phyloP scores from a whole-genome alignment of 441 rosid genomes.

The Melastoma candidum region DNA sequence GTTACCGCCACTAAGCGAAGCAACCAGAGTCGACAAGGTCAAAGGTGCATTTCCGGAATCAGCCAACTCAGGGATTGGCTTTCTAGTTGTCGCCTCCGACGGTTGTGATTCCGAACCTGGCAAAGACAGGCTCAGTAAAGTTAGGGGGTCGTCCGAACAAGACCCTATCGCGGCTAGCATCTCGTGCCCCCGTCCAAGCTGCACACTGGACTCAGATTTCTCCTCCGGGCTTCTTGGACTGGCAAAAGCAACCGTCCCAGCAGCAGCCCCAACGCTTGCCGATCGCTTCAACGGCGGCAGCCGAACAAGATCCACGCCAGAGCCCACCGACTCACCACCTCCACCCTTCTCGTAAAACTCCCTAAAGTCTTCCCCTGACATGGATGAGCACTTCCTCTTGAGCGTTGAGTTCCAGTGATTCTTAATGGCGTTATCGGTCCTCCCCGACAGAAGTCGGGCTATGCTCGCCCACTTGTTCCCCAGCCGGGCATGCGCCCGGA shows the following conservation, averaged over 20 bases:
- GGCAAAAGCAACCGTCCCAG: constrained; percentile 24
- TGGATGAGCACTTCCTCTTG: constrained; percentile 45
- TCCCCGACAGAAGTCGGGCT: constrained; percentile 63
- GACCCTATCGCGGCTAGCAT: constrained; percentile 34
- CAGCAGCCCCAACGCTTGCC: constrained; percentile 34
- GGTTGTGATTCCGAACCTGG: constrained; percentile 41
- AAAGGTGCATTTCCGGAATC: constrained; percentile 14
- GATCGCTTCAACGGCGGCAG: constrained; percentile 34
- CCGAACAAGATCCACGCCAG: not conserved
- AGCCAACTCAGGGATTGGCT: constrained; percentile 12
- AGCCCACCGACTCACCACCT: constrained; percentile 9
- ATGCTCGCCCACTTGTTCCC: constrained; percentile 80
- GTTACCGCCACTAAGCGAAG: no score
- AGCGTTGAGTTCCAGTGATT: constrained; percentile 78
- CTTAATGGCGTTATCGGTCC: constrained; percentile 69
- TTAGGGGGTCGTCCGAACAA: constrained; percentile 40
- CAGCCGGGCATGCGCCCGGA: constrained; percentile 47
- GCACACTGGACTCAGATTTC: constrained; percentile 46
- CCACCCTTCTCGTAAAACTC: constrained; percentile 7
- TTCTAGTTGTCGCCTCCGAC: constrained; percentile 19
- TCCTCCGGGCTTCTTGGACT: constrained; percentile 18
- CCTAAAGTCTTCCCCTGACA: constrained; percentile 21
- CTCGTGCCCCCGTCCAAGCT: constrained; percentile 24
- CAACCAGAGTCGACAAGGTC: no score
- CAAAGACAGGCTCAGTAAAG: constrained; percentile 44